Evolutionary conservation across 768 basidiomycete species (phyloP), one percentile per base, ranked within the genome.

Genomic region (Dacryopinax primogenitus): DNA sequence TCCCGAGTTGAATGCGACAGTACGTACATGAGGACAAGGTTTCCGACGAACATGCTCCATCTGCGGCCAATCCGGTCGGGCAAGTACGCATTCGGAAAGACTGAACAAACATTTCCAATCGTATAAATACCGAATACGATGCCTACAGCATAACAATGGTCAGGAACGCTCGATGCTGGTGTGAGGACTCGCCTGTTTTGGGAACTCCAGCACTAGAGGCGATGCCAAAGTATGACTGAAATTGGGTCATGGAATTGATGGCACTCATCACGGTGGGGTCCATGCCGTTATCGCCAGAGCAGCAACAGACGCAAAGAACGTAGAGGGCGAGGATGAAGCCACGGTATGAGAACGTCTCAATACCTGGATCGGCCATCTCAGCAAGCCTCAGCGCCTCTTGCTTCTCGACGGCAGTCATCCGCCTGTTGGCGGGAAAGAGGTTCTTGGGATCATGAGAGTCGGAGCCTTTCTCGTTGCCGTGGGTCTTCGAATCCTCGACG

Each of bases 101-200:
- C 68, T 35, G 67, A 67, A 37, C 61, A 66, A 34, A 68, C 67
- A 30, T 64, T 44, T 34, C 71, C 70, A 63, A 82, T 74, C 2
- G 81, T 81, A 70, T 77, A 82, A 63, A 83, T 82, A 16, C 82
- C 82, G 67, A 82, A 83, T 30, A 82, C 79, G 44, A 82, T 80
- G 33, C 80, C 69, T 62, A n/a, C n/a, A n/a, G n/a, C 78, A 23
- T 3, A 35, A 65, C 16, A 33, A 41, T 32, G 16, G 33, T 62
- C 62, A 12, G 16, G 41, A n/a, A 23, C 21, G 15, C 44, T 33
- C 13, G 62, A 35, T 36, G 44, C 62, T 37, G 26, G 37, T 13
- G n/a, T 32, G 21, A 36, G 28, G 23, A 68, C 72, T 62, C 34
- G 33, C 68, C 69, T 30, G 67, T 77, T 77, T 78, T 77, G 6